phyloP scores from a whole-genome alignment of 2,329 filamentous ascomycete species.

The Epichloe sp. region DNA sequence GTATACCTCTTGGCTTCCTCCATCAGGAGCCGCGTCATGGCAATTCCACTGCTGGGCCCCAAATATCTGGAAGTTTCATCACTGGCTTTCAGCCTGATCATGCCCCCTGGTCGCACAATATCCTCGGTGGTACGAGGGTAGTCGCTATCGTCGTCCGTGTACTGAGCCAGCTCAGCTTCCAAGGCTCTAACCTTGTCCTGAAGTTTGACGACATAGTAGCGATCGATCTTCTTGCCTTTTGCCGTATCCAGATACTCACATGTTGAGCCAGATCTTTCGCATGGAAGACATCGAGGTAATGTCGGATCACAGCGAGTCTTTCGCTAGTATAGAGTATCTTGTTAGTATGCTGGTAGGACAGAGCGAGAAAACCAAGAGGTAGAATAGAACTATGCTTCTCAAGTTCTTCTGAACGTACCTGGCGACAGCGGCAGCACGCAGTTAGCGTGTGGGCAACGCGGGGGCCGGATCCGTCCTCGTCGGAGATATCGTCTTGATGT shows the following conservation, averaged over 20 bases:
- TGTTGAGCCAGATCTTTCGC: conserved; percentile 76
- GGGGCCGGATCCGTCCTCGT: conserved; percentile 38
- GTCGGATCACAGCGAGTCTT: conserved; percentile 95
- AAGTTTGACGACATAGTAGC: conserved; percentile 83
- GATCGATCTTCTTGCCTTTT: conserved; percentile 73
- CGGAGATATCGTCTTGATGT: conserved; percentile 28
- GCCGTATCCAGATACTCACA: conserved; percentile 94
- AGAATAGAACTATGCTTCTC: neutral
- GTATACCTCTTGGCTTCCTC: conserved; percentile 92
- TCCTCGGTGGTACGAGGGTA: conserved; percentile 63
- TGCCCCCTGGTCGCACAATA: conserved; percentile 73
- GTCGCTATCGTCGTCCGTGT: conserved; percentile 63
- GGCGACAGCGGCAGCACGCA: conserved; percentile 66
- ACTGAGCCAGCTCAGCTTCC: conserved; percentile 66
- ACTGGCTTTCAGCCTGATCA: conserved; percentile 71
- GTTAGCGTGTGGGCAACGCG: conserved; percentile 68
- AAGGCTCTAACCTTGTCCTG: conserved; percentile 75
- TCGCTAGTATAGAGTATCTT: conserved; percentile 39
- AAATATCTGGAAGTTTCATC: conserved; percentile 82
- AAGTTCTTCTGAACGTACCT: conserved; percentile 36
- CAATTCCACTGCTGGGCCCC: conserved; percentile 87
- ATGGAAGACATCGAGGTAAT: conserved; percentile 81
- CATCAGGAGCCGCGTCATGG: conserved; percentile 90
- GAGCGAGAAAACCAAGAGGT: neutral
- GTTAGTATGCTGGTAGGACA: neutral